These are phyloP conservation scores for Neopestalotiopsis clavispora DNA, from an alignment of 2,329 filamentous ascomycete genomes.

Conservation along the genomic window DNA sequence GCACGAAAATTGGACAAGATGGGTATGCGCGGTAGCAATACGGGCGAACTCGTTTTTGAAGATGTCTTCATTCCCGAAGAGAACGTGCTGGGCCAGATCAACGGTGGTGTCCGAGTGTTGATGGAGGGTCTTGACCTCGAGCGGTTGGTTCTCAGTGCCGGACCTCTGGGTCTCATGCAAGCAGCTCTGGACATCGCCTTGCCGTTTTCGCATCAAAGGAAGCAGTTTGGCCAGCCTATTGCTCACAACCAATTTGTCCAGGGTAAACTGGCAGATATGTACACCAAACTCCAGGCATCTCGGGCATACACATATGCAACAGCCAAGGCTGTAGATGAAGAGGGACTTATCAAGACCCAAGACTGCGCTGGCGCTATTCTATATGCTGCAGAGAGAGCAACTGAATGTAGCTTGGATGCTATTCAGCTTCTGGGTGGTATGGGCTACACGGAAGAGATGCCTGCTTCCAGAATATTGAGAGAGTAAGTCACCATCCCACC, in stretches of 20 bases:
- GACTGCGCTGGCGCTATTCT: constrained; percentile 95
- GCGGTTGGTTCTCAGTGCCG: constrained; percentile 86
- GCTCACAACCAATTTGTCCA: constrained; percentile 93
- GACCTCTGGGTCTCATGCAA: constrained; percentile 94
- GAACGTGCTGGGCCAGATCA: constrained; percentile 79
- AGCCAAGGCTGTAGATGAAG: constrained; percentile 79
- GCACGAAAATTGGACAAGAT: constrained; percentile 95
- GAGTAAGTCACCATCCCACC: constrained; percentile 52
- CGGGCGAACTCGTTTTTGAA: constrained; percentile 91
- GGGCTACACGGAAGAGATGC: constrained; percentile 95
- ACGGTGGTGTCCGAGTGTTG: constrained; percentile 85
- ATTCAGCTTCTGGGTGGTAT: constrained; percentile 94
- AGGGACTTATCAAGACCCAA: constrained; percentile 75
- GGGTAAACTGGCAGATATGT: constrained; percentile 95
- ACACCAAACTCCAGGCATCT: constrained; percentile 86
- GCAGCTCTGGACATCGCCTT: constrained; percentile 81
- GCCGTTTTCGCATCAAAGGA: constrained; percentile 86
- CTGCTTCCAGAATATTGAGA: constrained; percentile 81
- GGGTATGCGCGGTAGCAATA: constrained; percentile 97
- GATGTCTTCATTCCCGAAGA: constrained; percentile 85
- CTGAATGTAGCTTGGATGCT: constrained; percentile 83
- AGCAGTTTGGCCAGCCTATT: constrained; percentile 86
- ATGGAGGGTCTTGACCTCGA: constrained; percentile 98
- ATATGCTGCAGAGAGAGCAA: constrained; percentile 90
- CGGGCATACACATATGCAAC: constrained; percentile 88